These are phyloP conservation scores for Pyricularia grisea DNA, from an alignment of 2,329 filamentous ascomycete species.

Conservation along the genomic window DNA sequence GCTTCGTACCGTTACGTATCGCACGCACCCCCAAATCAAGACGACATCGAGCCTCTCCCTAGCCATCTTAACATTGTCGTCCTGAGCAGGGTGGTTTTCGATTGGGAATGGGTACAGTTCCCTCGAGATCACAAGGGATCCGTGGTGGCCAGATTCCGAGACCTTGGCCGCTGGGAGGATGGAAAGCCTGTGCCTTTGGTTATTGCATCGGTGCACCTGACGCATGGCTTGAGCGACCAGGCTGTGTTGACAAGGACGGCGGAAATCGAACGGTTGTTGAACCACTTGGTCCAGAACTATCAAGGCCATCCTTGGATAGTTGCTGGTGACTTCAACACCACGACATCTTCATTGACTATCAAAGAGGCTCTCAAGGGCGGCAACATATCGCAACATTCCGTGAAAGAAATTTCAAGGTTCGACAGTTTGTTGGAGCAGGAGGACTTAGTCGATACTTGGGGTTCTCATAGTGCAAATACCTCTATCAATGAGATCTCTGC, in stretches of 20 bases:
- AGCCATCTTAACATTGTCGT: conserved; percentile 53
- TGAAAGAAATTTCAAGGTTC: conserved; percentile 30
- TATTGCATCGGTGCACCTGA: conserved; percentile 51
- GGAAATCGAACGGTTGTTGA: conserved; percentile 42
- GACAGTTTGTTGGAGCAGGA: conserved; percentile 34
- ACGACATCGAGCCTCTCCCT: conserved; percentile 43
- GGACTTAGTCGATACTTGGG: conserved; percentile 39
- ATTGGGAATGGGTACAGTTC: conserved; percentile 45
- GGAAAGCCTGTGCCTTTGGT: conserved; percentile 28
- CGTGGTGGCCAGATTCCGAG: conserved; percentile 33
- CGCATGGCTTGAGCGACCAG: conserved; percentile 48
- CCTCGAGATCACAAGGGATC: conserved; percentile 48
- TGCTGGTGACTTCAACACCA: conserved; percentile 56
- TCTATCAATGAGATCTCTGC: conserved; percentile 3
- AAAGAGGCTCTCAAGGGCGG: conserved; percentile 39
- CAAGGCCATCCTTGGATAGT: conserved; percentile 41
- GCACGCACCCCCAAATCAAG: conserved; percentile 44
- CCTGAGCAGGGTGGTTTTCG: conserved; percentile 45
- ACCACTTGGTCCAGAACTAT: conserved; percentile 32
- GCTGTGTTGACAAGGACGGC: conserved; percentile 45
- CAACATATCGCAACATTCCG: conserved; percentile 41
- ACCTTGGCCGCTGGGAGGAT: conserved; percentile 18
- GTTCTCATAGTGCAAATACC: conserved; percentile 17
- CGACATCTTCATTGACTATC: conserved; percentile 48
- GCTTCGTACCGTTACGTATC: conserved; percentile 44